A percentile compares a stretch with the other conserved stretches of the same genome.
Conservation (phyloP, 495 filamentous ascomycete species). For the Neurospora sp. region DNA sequence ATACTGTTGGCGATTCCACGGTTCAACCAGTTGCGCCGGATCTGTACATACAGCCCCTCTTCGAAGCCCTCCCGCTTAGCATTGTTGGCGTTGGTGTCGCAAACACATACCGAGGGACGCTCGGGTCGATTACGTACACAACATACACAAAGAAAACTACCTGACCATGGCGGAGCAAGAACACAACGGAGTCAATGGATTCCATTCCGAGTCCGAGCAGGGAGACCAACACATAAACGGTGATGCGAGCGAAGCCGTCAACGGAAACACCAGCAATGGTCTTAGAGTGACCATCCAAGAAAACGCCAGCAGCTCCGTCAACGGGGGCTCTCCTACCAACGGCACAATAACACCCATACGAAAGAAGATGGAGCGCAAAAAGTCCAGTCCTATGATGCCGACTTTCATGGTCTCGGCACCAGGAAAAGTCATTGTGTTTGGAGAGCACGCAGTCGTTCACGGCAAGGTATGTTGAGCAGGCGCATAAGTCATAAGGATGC, state of each 20-base stretch:
- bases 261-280: constrained; percentile 12
- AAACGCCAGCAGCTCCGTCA: constrained; percentile 14
- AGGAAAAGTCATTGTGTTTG: constrained; percentile 94
- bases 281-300: not conserved
- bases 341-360: constrained; percentile 12
- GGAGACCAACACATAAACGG: constrained; percentile 7
- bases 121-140: not conserved
- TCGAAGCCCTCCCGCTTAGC: not conserved
- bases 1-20: not conserved
- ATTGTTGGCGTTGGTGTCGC: not conserved
- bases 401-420: constrained; percentile 96
- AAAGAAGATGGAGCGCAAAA: constrained; percentile 34
- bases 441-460: constrained; percentile 93
- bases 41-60: not conserved
- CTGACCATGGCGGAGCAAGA: not conserved
- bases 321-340: constrained; percentile 10
- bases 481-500: not conserved
- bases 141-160: not conserved
- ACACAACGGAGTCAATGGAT: constrained; percentile 24
- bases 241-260: constrained; percentile 13
- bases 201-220: constrained; percentile 14
- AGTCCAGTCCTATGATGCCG: constrained; percentile 58
- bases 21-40: not conserved
- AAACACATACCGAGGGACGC: not conserved
- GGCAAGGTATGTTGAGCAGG: constrained; percentile 53